Conservation (phyloP, 2,329 filamentous ascomycete species). For the Gremmenia infestans region DNA sequence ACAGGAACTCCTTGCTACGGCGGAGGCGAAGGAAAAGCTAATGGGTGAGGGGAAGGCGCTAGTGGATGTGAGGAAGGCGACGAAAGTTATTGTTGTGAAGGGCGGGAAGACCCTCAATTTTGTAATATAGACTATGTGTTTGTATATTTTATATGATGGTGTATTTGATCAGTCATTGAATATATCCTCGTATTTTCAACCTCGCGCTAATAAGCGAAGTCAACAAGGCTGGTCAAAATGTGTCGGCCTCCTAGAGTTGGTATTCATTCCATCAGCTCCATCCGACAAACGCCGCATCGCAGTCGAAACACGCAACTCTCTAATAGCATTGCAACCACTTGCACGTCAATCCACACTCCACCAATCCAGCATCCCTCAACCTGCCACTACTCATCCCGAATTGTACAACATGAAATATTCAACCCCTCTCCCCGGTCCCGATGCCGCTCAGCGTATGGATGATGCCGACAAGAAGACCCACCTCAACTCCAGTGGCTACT, state of each 20-base stretch:
- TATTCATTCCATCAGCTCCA: too few relatives aligned
- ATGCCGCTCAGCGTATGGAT: not conserved
- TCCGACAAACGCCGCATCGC: too few relatives aligned
- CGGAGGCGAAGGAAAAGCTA: conserved; percentile 50
- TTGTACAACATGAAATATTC: not conserved
- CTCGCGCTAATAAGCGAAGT: too few relatives aligned
- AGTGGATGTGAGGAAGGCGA: conserved; percentile 46
- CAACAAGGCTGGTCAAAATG: too few relatives aligned
- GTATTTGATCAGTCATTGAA: too few relatives aligned
- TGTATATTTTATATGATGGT: too few relatives aligned
- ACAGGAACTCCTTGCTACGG: conserved; percentile 53
- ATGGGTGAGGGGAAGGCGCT: conserved; percentile 38
- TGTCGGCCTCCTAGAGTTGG: too few relatives aligned
- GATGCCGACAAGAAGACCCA: not conserved
- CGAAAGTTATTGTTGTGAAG: conserved; percentile 60
- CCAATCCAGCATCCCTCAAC: not conserved
- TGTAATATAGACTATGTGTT: conserved; percentile 41
- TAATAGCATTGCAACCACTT: too few relatives aligned
- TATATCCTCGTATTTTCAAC: too few relatives aligned
- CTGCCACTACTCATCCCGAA: not conserved
- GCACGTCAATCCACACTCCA: not conserved
- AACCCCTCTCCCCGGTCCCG: not conserved
- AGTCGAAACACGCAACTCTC: too few relatives aligned
- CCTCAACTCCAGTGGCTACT: not conserved
- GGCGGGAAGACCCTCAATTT: conserved; percentile 71